Percentiles rank a stretch among this genome's conserved stretches.
These are phyloP conservation scores for Phytopythium boreale DNA, from an alignment of 352 stramenopile species.

Conservation along the genomic window DNA sequence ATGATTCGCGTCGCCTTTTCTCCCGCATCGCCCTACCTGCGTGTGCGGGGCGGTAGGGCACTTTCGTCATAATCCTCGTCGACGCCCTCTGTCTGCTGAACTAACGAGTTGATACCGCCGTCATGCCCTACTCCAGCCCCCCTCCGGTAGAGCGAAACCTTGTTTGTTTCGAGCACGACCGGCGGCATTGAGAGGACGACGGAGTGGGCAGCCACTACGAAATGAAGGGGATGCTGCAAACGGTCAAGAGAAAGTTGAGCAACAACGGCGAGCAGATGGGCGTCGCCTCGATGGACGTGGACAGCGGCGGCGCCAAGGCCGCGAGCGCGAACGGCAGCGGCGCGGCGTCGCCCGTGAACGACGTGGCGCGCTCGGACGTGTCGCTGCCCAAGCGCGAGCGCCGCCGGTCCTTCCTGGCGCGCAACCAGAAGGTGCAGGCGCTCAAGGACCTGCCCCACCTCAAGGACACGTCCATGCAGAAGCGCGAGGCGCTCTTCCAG, in stretches of 20 bases:
- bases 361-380: constrained; percentile 80
- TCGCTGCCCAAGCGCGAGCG: constrained; percentile 80
- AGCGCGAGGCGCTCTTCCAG: constrained; percentile 92
- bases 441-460: constrained; percentile 82
- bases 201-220: constrained; percentile 19
- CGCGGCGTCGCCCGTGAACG: constrained; percentile 51
- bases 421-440: constrained; percentile 86
- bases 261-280: constrained; percentile 73
- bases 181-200: neutral
- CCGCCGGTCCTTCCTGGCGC: constrained; percentile 75
- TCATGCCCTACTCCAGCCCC: too few species aligned
- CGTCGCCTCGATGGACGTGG: constrained; percentile 54
- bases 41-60: too few species aligned
- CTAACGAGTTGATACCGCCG: too few species aligned
- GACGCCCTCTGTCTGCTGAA: too few species aligned
- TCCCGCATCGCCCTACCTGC: too few species aligned
- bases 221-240: constrained; percentile 91
- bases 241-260: constrained; percentile 86
- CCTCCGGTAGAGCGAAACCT: too few species aligned
- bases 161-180: neutral
- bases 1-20: too few species aligned
- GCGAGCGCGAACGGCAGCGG: constrained; percentile 12
- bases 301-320: constrained; percentile 25
- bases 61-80: too few species aligned
- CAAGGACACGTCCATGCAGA: constrained; percentile 83